Percentiles rank a stretch among this genome's conserved stretches.
Evolutionary conservation across 305 asterid genomes (phyloP).

Genomic region (Fraxinus paxiana): DNA sequence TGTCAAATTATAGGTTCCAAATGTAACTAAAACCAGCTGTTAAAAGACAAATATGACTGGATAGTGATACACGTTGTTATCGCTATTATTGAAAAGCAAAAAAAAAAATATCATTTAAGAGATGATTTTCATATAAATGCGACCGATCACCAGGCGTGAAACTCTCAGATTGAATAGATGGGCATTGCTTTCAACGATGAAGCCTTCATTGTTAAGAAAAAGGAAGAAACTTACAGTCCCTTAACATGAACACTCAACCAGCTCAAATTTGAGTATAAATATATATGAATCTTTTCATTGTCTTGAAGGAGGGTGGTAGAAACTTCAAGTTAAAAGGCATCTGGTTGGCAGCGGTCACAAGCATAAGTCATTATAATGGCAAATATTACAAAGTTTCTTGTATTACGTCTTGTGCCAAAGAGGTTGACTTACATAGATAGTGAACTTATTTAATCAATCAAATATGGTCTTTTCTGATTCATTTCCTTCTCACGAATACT

Average conservation of each 20-base stretch:
- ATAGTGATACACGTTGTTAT: background rate
- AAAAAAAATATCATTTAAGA: background rate
- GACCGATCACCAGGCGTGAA: background rate
- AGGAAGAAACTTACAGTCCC: background rate
- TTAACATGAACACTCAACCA: background rate
- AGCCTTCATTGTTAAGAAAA: background rate
- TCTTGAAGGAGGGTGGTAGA: background rate
- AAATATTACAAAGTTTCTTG: background rate
- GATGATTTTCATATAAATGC: background rate
- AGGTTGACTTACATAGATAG: background rate
- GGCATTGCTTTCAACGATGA: background rate
- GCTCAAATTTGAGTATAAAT: background rate
- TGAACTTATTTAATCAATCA: background rate
- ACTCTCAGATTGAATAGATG: background rate
- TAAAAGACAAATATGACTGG: background rate
- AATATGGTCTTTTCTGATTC: background rate
- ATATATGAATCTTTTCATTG: background rate
- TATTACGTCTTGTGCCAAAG: background rate
- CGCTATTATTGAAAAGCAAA: background rate
- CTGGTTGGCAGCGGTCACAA: background rate
- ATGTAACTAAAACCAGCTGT: slow-evolving; percentile 8
- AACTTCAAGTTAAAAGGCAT: background rate
- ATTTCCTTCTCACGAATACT: background rate
- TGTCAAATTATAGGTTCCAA: slow-evolving; percentile 5
- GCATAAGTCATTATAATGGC: background rate